phyloP scores from a whole-genome alignment of 2,329 filamentous ascomycete species.

The Phoma sp. region DNA sequence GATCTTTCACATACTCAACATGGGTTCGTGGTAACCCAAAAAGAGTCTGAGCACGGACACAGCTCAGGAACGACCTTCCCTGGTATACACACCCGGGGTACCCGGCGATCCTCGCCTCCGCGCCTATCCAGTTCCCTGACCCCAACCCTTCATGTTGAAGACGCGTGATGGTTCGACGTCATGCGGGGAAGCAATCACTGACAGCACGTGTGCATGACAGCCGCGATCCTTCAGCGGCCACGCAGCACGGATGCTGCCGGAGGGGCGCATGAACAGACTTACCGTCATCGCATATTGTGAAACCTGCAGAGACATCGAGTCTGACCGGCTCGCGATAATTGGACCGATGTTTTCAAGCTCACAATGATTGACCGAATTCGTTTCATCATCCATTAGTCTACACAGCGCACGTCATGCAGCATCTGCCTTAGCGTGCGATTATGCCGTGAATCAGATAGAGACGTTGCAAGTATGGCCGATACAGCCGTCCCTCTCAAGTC shows the following conservation, averaged over 20 bases:
- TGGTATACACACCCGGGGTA: conserved; percentile 4
- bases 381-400: too few relatives aligned
- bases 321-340: not conserved
- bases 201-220: not conserved
- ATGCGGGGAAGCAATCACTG: conserved; percentile 1
- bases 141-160: not conserved
- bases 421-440: too few relatives aligned
- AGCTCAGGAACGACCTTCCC: not conserved
- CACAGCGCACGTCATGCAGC: too few relatives aligned
- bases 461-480: too few relatives aligned
- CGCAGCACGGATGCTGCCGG: conserved; percentile 1
- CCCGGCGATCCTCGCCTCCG: not conserved
- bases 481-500: too few relatives aligned
- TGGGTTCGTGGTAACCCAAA: not conserved
- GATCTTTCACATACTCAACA: not conserved
- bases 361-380: too few relatives aligned
- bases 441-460: too few relatives aligned
- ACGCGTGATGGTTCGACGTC: conserved; percentile 3
- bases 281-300: not conserved
- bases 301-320: not conserved
- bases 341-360: not conserved
- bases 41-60: conserved; percentile 1
- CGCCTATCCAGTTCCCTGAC: not conserved
- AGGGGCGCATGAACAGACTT: conserved; percentile 1
- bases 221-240: not conserved